Evolutionary conservation across 257 asterid species (phyloP), one percentile per base, ranked within the genome.

Genomic region (Nicotiana tomentosiformis): DNA sequence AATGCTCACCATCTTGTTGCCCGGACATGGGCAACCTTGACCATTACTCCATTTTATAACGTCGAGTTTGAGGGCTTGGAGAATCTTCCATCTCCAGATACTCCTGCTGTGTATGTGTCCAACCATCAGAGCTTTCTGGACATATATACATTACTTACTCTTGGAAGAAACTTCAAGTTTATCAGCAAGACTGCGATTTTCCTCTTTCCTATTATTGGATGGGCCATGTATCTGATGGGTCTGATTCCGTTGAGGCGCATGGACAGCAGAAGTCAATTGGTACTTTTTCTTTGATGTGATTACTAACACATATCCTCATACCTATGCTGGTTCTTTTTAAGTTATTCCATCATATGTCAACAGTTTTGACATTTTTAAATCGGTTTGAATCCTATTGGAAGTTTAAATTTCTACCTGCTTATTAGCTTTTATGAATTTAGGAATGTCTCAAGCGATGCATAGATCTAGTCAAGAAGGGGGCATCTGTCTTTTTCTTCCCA

Each of bases 41-140:
- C 95, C 32, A 86, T 96, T 86, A 87, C 92, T 78, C 96, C 98
- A 3, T 96, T 96, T 84, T 84, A 92, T 72, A 91, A 88, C 88
- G 91, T 93, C 61, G 93, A 93, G 87, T 88, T 90, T 79, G 92
- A 90, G 85, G 99, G 99, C 85, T 86, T 92, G 88, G 93, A 91
- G 81, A 96, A 96, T 87, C 92, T 96, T 67, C 98, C 98, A 65
- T 82, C 91, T 78, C 56, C 84, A 77, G 91, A 90, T 84, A 87
- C 90, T 81, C 93, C 99, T 43, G 99, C 98, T 37, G 97, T 96
- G 72, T 96, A 92, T 76, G 99, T 96, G 46, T 92, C 99, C 83
- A 96, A 96, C 87, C 99, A 96, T 85, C 99, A 93, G 87, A 96
- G 99, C 87, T 96, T 96, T 88, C 86, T 94, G 77, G 99, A 96